Percentiles rank a stretch among this genome's conserved stretches.
phyloP scores from a whole-genome alignment of 2,329 filamentous ascomycete species.

The Lecanicillium sp. region DNA sequence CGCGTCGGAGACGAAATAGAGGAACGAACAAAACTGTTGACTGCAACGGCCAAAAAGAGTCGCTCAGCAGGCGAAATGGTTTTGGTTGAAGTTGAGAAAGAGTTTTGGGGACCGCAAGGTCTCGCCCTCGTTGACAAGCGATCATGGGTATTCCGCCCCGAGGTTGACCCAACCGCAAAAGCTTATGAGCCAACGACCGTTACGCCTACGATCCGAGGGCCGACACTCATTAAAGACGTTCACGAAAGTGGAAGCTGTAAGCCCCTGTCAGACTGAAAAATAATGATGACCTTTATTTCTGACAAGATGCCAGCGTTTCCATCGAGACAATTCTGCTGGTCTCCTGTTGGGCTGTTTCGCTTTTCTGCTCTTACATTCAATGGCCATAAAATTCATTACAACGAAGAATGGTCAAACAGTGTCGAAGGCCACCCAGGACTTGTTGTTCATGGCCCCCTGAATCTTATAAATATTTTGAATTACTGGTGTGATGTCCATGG shows the following conservation, averaged over 20 bases:
- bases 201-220: slow-evolving; percentile 5
- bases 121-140: slow-evolving; percentile 46
- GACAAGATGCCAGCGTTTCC: not conserved
- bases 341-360: slow-evolving; percentile 55
- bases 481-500: slow-evolving; percentile 49
- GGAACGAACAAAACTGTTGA: slow-evolving; percentile 48
- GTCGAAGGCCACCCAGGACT: slow-evolving; percentile 62
- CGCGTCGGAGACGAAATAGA: slow-evolving; percentile 45
- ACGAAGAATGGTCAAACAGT: slow-evolving; percentile 53
- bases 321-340: slow-evolving; percentile 30
- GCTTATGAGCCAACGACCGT: slow-evolving; percentile 8
- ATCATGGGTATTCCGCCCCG: slow-evolving; percentile 38
- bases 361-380: slow-evolving; percentile 85
- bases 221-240: slow-evolving; percentile 12
- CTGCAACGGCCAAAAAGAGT: slow-evolving; percentile 45
- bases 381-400: slow-evolving; percentile 77
- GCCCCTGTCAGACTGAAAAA: not conserved
- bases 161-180: slow-evolving; percentile 16
- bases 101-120: slow-evolving; percentile 42
- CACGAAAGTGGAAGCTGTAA: slow-evolving; percentile 11
- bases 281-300: not conserved
- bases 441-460: slow-evolving; percentile 75
- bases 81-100: slow-evolving; percentile 55
- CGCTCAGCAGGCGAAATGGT: slow-evolving; percentile 52
- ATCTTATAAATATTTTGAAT: slow-evolving; percentile 63